Base-by-base conservation (phyloP, 2,329 filamentous ascomycete species). In the Trichoderma semiorbis region DNA sequence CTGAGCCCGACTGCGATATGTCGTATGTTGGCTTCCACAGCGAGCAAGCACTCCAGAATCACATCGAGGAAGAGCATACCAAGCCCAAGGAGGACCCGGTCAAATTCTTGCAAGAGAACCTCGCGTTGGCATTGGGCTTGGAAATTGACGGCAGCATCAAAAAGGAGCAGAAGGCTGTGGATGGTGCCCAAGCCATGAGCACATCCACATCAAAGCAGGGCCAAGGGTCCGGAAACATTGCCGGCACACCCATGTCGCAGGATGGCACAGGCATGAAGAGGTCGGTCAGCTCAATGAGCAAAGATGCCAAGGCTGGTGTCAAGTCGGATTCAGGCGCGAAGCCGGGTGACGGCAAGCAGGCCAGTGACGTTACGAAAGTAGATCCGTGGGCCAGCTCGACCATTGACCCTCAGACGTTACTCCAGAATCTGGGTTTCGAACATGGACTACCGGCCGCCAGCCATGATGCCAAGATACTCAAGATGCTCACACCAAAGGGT, bases 61-160 rank as follows among this genome's bases (percentile, higher is more conserved):
- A 91, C 75, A 79, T 84, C 8, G 82, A 87, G n/a, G 86, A 90
- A 71, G 88, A 90, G 77, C 89, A 91, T 74, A 80, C 84, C 26
- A 86, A 85, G 76, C 89, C 89, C 7, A 80, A 82, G 55, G 82
- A 88, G 73, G 81, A 91, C 72, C 88, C 89, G 3, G 57, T 84
- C 70, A 86, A 85, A 74, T 91, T 86, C 76, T 80, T 83, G 18
- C 76, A 82, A 64, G 87, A 89, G 65, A 85, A 83, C 61, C 77
- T 90, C 39, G 84, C 85, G 0, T 74, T 82, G 16, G 79, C 81
- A 0, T 77, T 90, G 3, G 87, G 86, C 5, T 77, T 90, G n/a
- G 86, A 89, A 75, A 72, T 80, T 7, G 83, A 89, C 65, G 88
- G 86, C 30, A 82, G 80, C 7, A 57, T 77, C 8, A 84, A 83